These are phyloP conservation scores for Annona squamosa DNA, from an alignment of 164 flowering plant species.

Conservation along the genomic window DNA sequence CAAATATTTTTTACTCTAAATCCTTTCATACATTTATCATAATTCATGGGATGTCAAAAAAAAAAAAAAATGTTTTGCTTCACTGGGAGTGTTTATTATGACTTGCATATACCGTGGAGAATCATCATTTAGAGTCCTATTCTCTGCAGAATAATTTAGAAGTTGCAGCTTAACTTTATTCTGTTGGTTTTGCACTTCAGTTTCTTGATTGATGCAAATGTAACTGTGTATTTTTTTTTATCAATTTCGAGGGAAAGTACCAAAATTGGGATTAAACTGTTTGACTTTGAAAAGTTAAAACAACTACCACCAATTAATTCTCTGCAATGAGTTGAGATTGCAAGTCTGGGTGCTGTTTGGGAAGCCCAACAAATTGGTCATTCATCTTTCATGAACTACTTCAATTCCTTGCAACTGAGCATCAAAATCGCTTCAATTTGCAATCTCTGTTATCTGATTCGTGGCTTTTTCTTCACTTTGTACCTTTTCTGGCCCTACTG, in stretches of 20 bases:
- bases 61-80: too few relatives aligned
- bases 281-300: too few relatives aligned
- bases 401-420: neutral
- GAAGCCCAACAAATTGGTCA: neutral
- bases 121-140: neutral
- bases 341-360: neutral
- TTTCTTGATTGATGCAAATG: neutral
- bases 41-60: too few relatives aligned
- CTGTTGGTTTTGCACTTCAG: neutral
- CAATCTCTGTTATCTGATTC: neutral
- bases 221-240: too few relatives aligned
- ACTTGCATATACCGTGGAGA: too few relatives aligned
- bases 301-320: neutral
- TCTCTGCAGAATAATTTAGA: neutral
- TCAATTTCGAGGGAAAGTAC: neutral
- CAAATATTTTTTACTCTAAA: neutral
- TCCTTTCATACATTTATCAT: neutral
- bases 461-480: neutral
- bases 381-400: neutral
- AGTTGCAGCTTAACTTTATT: neutral
- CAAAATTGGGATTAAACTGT: neutral
- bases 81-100: too few relatives aligned
- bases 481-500: conserved; percentile 24
- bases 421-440: neutral
- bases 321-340: neutral